Percentiles rank a stretch among this genome's conserved stretches.
These are phyloP conservation scores for Ustilago trichophora DNA, from an alignment of 1,284 basidiomycete species.

Conservation along the genomic window DNA sequence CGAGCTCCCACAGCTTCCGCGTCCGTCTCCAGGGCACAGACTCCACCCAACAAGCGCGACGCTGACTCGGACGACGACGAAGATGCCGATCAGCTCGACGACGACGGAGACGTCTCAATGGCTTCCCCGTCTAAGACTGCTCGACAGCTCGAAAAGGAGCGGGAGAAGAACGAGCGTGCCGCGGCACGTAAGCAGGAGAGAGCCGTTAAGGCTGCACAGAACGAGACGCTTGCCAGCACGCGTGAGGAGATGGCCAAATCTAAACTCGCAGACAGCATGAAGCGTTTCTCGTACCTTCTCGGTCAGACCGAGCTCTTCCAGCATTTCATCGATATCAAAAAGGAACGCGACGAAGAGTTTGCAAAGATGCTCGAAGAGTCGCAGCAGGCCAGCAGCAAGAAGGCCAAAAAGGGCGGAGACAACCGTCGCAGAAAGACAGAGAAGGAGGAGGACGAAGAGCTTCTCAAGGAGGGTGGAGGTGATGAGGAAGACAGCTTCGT, in stretches of 20 bases:
- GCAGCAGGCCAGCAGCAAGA: slow-evolving; percentile 49
- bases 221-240: slow-evolving; percentile 51
- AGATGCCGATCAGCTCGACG: slow-evolving; percentile 38
- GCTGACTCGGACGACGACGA: slow-evolving; percentile 23
- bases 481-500: slow-evolving; percentile 74
- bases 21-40: slow-evolving; percentile 40
- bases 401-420: slow-evolving; percentile 38
- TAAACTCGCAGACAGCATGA: slow-evolving; percentile 64
- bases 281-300: slow-evolving; percentile 63
- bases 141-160: slow-evolving; percentile 56
- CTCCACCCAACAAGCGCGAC: slow-evolving; percentile 29
- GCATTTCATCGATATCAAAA: slow-evolving; percentile 67
- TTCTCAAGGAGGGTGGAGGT: slow-evolving; percentile 81
- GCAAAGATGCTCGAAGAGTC: slow-evolving; percentile 80
- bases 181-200: slow-evolving; percentile 46
- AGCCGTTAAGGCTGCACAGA: slow-evolving; percentile 52
- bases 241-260: slow-evolving; percentile 55
- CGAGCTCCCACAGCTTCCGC: slow-evolving; percentile 49
- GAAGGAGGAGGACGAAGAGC: slow-evolving; percentile 79
- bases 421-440: slow-evolving; percentile 89
- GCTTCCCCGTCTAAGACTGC: slow-evolving; percentile 51
- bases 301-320: slow-evolving; percentile 66
- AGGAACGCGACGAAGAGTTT: slow-evolving; percentile 91
- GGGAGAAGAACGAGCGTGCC: slow-evolving; percentile 47
- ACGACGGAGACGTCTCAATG: slow-evolving; percentile 29